Percentiles rank a stretch among this genome's conserved stretches.
phyloP scores from a whole-genome alignment of 2,329 filamentous ascomycete genomes.

The Herpomyces periplanetae region DNA sequence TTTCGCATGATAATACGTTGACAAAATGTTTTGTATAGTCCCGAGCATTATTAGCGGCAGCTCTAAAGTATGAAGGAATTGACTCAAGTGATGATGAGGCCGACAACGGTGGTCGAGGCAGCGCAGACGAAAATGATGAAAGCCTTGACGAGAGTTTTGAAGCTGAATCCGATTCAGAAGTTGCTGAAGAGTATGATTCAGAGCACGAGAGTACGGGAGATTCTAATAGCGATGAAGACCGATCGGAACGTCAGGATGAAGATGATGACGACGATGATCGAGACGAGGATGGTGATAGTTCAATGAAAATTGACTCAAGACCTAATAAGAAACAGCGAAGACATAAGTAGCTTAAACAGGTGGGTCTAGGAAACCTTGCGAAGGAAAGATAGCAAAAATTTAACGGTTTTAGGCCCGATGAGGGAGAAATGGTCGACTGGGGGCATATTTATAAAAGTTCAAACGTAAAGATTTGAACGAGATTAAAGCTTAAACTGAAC shows the following conservation, averaged over 20 bases:
- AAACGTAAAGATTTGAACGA: no score
- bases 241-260: conserved; percentile 22
- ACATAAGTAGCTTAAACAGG: no score
- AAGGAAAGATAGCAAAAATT: no score
- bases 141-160: conserved; percentile 85
- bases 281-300: no score
- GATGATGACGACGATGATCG: conserved; percentile 14
- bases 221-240: conserved; percentile 22
- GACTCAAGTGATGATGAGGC: conserved; percentile 37
- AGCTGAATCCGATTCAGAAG: conserved; percentile 63
- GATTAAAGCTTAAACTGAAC: no score
- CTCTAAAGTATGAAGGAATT: conserved; percentile 44
- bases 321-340: no score
- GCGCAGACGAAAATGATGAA: conserved; percentile 81
- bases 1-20: no score
- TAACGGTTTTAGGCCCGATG: no score
- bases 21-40: conserved; percentile 9
- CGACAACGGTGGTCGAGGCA: conserved; percentile 34
- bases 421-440: no score
- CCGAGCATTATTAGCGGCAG: conserved; percentile 26
- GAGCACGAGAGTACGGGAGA: conserved; percentile 52
- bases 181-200: conserved; percentile 81
- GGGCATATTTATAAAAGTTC: no score
- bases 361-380: no score
- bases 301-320: no score